Conservation (phyloP, 225 moss, liverwort and hornwort genomes). For the Marchantia paleacea region DNA sequence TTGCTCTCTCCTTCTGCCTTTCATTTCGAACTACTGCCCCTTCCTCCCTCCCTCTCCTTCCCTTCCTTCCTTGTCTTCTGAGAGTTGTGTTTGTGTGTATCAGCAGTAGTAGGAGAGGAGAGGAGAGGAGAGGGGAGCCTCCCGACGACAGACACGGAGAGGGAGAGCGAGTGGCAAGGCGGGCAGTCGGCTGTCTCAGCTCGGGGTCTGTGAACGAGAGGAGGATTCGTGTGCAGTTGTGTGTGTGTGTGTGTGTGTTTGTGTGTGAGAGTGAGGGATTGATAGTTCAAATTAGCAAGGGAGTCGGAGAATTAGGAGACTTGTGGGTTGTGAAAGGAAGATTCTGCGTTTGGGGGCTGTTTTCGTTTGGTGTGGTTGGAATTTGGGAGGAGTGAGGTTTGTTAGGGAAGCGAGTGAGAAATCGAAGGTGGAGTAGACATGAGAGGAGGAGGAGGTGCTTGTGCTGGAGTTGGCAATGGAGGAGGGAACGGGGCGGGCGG, state of each 20-base stretch:
- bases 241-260: not conserved
- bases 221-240: not conserved
- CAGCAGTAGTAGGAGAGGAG: not conserved
- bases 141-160: not conserved
- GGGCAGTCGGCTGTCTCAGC: not conserved
- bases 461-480: conserved; percentile 24
- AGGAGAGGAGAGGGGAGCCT: not conserved
- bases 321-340: not conserved
- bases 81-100: not conserved
- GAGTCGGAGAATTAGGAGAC: not conserved
- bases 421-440: not conserved
- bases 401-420: not conserved
- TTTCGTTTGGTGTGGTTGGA: not conserved
- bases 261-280: not conserved
- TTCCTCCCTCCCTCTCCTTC: not conserved
- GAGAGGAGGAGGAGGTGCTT: not conserved
- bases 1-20: conserved; percentile 1
- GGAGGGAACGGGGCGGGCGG: conserved; percentile 33
- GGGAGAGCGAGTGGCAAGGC: not conserved
- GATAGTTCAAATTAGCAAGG: no score
- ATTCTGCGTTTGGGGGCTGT: not conserved
- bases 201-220: not conserved
- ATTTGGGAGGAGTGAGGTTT: not conserved
- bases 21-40: not conserved
- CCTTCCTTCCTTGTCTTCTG: not conserved